These are phyloP conservation scores for Vachellia collinsii DNA, from an alignment of 306 rosid species.

Conservation along the genomic window DNA sequence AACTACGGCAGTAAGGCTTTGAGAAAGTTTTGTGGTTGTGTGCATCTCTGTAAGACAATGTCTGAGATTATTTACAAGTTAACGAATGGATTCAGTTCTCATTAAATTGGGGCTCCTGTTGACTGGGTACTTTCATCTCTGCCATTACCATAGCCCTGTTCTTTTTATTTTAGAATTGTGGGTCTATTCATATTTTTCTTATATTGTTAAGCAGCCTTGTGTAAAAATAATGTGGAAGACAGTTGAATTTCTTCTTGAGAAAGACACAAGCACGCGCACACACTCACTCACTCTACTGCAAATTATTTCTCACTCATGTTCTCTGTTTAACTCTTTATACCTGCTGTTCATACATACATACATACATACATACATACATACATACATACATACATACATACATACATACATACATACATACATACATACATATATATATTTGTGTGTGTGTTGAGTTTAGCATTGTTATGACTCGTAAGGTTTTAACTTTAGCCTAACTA, in stretches of 20 bases:
- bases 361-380: too few relatives aligned
- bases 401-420: too few relatives aligned
- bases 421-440: too few relatives aligned
- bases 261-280: not conserved
- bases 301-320: not conserved
- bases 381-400: too few relatives aligned
- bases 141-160: not conserved
- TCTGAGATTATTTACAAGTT: not conserved
- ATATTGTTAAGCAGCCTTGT: not conserved
- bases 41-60: not conserved
- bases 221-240: too few relatives aligned
- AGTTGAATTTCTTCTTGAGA: too few relatives aligned
- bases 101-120: not conserved
- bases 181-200: not conserved
- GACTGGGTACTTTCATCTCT: not conserved
- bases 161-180: slow-evolving; percentile 2
- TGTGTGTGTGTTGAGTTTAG: slow-evolving; percentile 5
- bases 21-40: not conserved
- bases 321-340: not conserved
- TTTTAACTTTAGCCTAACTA: slow-evolving; percentile 23
- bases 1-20: not conserved
- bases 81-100: not conserved
- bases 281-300: not conserved
- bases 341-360: not conserved
- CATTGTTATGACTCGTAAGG: slow-evolving; percentile 1